phyloP scores from a whole-genome alignment of 1,139 yeast species.

The Protomyces inundatus region DNA sequence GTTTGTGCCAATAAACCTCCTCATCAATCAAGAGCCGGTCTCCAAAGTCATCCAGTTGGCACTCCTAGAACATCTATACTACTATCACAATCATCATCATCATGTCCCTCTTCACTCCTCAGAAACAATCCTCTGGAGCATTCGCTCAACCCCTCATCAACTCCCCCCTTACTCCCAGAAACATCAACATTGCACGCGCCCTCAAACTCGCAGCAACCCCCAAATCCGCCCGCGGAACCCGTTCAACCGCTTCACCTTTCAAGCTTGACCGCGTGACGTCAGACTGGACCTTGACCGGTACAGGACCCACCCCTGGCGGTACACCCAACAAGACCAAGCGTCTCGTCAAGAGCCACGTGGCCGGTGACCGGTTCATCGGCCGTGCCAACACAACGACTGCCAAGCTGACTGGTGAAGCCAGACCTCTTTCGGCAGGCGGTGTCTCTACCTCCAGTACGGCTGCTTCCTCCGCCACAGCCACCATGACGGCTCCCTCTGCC shows the following conservation, averaged over 20 bases:
- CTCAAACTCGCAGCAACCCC: constrained; percentile 16
- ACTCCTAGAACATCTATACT: too few species aligned
- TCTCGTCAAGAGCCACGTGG: constrained; percentile 30
- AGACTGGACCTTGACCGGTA: constrained; percentile 38
- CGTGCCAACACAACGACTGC: constrained; percentile 34
- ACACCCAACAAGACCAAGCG: constrained; percentile 27
- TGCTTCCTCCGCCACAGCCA: constrained; percentile 32
- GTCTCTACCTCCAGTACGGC: constrained; percentile 34
- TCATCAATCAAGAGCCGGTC: too few species aligned
- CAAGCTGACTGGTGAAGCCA: constrained; percentile 40
- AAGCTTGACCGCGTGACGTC: constrained; percentile 42
- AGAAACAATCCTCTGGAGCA: neutral
- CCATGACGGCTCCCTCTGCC: neutral
- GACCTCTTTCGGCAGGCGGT: constrained; percentile 36
- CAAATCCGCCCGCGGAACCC: constrained; percentile 1
- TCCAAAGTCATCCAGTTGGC: too few species aligned
- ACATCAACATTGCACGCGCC: constrained; percentile 17
- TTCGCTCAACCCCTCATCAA: neutral
- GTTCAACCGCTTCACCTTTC: constrained; percentile 5
- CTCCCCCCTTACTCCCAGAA: constrained; percentile 21
- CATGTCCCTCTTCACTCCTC: constrained; percentile 23
- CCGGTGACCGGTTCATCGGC: constrained; percentile 28
- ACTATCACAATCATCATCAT: neutral
- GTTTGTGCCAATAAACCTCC: too few species aligned
- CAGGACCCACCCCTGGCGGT: constrained; percentile 28